Evolutionary conservation across 2,329 filamentous ascomycete species (phyloP).

Genomic region (Fonsecaea pedrosoi): DNA sequence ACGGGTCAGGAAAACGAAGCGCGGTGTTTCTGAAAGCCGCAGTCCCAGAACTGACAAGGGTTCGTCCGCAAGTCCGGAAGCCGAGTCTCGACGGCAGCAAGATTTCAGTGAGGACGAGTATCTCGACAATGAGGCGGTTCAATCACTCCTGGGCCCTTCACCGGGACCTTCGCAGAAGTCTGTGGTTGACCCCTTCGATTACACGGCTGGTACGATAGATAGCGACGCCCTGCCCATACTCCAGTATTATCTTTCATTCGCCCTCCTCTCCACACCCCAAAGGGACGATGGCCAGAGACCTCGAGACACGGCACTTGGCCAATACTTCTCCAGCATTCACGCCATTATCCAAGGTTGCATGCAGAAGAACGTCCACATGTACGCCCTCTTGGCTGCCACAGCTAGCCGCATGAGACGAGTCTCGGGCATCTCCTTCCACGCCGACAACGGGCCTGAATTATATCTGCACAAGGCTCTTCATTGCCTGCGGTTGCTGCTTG

Average conservation of each 20-base stretch:
- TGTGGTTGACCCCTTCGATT: conserved; percentile 14
- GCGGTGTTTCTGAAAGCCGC: not conserved
- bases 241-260: conserved; percentile 27
- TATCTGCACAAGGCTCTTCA: conserved; percentile 33
- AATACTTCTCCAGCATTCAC: conserved; percentile 25
- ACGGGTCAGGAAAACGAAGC: not conserved
- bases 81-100: not conserved
- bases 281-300: not conserved
- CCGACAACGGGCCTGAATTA: conserved; percentile 30
- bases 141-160: not conserved
- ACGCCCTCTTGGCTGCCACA: conserved; percentile 28
- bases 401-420: conserved; percentile 28
- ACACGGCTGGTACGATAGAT: conserved; percentile 14
- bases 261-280: conserved; percentile 19
- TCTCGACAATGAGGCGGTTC: not conserved
- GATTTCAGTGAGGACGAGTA: not conserved
- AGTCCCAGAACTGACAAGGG: not conserved
- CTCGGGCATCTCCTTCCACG: conserved; percentile 16
- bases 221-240: conserved; percentile 21
- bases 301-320: not conserved
- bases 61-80: not conserved
- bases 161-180: not conserved
- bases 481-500: conserved; percentile 27
- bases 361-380: conserved; percentile 24
- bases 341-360: conserved; percentile 29